Conservation (phyloP, 768 basidiomycete genomes). For the Gyrodon lividus region DNA sequence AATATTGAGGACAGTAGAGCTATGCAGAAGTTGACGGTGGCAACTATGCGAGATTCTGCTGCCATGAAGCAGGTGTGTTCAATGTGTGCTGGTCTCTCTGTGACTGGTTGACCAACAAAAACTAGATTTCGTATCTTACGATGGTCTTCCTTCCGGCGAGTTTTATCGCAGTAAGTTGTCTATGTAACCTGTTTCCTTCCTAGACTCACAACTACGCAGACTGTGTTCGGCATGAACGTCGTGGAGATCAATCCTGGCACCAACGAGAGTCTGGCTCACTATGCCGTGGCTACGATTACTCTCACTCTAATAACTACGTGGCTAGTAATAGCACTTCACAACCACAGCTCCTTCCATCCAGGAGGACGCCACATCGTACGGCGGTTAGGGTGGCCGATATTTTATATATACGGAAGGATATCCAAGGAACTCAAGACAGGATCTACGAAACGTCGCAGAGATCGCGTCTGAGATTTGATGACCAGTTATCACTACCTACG, state of each 20-base stretch:
- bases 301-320: conserved; percentile 54
- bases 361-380: not conserved
- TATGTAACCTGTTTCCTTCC: too few species aligned
- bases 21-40: conserved; percentile 51
- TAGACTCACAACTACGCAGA: conserved; percentile 24
- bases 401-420: not conserved
- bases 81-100: not conserved
- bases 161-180: conserved; percentile 34
- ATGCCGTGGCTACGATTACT: conserved; percentile 42
- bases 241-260: conserved; percentile 29
- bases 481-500: too few species aligned
- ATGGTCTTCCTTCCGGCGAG: conserved; percentile 62
- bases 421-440: too few species aligned
- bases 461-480: too few species aligned
- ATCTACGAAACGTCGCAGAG: too few species aligned
- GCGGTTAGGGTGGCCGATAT: conserved; percentile 23
- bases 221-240: conserved; percentile 30
- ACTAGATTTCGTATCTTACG: conserved; percentile 54
- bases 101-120: not conserved
- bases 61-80: conserved; percentile 34
- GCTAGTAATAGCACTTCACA: conserved; percentile 55
- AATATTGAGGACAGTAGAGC: conserved; percentile 57
- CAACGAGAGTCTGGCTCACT: conserved; percentile 36
- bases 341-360: conserved; percentile 22
- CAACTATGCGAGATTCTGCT: conserved; percentile 41